A percentile compares a stretch with the other conserved stretches of the same genome.
These are phyloP conservation scores for Debaryomyces robertsiae DNA, from an alignment of 1,139 yeast genomes.

Conservation along the genomic window DNA sequence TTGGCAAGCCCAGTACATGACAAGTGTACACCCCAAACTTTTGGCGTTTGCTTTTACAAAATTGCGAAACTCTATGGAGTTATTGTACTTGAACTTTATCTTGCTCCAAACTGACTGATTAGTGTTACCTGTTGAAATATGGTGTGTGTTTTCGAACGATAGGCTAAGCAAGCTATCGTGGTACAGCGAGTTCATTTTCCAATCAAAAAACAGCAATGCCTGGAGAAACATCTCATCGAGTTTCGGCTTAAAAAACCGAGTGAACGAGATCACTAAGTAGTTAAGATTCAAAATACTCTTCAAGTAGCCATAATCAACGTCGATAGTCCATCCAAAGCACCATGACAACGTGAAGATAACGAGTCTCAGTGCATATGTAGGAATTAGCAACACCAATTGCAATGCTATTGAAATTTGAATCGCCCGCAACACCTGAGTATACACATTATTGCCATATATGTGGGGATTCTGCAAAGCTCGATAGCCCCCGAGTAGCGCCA, in stretches of 20 bases:
- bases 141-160: conserved; percentile 9
- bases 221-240: conserved; percentile 43
- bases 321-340: conserved; percentile 4
- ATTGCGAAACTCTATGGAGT: conserved; percentile 19
- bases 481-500: conserved; percentile 52
- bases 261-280: conserved; percentile 42
- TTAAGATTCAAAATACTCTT: conserved; percentile 43
- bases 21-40: conserved; percentile 24
- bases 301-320: conserved; percentile 4
- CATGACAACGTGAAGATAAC: conserved; percentile 16
- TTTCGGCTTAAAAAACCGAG: conserved; percentile 39
- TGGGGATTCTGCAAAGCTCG: conserved; percentile 51
- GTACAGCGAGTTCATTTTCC: conserved; percentile 15
- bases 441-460: conserved; percentile 33
- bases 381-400: conserved; percentile 40
- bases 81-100: conserved; percentile 12
- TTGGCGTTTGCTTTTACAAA: conserved; percentile 23
- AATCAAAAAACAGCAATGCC: conserved; percentile 45
- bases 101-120: conserved; percentile 4
- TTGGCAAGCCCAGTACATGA: conserved; percentile 25
- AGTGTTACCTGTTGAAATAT: neutral
- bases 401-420: conserved; percentile 37
- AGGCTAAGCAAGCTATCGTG: conserved; percentile 19
- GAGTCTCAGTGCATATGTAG: conserved; percentile 22
- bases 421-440: conserved; percentile 35